Evolutionary conservation across 441 rosid species (phyloP), one percentile per base, ranked within the genome.

Genomic region (Croton setiger): DNA sequence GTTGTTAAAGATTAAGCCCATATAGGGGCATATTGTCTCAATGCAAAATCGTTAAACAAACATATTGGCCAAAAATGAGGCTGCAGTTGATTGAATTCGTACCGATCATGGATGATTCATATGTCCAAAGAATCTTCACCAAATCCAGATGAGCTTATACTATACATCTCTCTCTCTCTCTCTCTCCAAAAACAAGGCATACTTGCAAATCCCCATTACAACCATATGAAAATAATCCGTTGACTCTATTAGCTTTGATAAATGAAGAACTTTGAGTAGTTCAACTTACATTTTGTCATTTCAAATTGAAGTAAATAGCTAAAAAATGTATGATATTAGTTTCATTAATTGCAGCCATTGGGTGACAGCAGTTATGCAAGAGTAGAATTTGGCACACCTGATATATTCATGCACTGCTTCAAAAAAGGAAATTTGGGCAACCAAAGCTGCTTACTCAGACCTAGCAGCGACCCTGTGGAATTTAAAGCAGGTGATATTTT

Each of bases 351-450:
- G 59, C 84, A 90, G 97, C 86, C 86, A 62, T 59, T 87, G 4
- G 82, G 81, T 62, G 91, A 84, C 33, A 80, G 82, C 73, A 96
- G 97, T 51, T 89, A 89, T 80, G 77, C 92, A 23, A 64, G 18
- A 35, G 87, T 89, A 54, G 80, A 78, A 72, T 87, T 90, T 71
- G 88, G 83, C n/a, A 73, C 77, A 37, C 96, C 96, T 20, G 93
- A 88, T 76, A 17, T 87, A 52, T 83, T 89, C 74, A 27, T 86
- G 70, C 63, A 76, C 54, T 90, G 89, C 78, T 56, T 64, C 68
- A 58, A 54, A 7, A 75, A 77, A 64, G 77, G 71, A 66, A 63
- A 53, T 21, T 70, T 7, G 44, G 73, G 36, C 44, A 63, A 71
- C 10, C 69, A 77, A 52, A 72, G 85, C 43, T 88, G 89, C 72